Base-by-base conservation (phyloP, 495 filamentous ascomycete genomes). In the Neurospora sp. region DNA sequence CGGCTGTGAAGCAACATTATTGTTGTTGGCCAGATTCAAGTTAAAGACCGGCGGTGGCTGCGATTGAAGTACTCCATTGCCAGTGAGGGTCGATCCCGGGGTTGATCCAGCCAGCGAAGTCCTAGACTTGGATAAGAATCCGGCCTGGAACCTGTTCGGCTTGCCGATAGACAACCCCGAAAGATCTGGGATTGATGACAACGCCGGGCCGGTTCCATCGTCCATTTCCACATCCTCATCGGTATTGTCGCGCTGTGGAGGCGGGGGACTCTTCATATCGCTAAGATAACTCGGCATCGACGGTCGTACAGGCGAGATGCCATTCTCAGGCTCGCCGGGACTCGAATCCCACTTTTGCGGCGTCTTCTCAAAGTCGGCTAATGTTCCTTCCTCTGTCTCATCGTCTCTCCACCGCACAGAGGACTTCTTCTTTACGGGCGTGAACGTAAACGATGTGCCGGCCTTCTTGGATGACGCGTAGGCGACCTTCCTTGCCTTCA, bases 331-430 rank as follows among this genome's bases (percentile, higher is more conserved):
- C 16, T 85, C 83, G 40, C 73, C 81, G 16, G 84, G 81, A 0
- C 87, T 87, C 38, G 88, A 86, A 14, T 84, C 79, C 18, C 86
- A 81, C 77, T 89, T 91, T 76, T 92, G 85, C 37, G 94, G 95
- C 5, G 94, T 96, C 82, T 92, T 92, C 79, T 94, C 91, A 74
- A 94, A 97, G 77, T 97, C 95, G 71, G 93, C 92, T 39, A 98
- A 83, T 40, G 90, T 87, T 10, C 93, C 93, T 20, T 88, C 83
- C 77, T 98, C 91, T 38, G 89, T 88, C 70, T 92, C 92, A 76
- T 98, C 96, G 78, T 99, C 96, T 68, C 92, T 90, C 96, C 96
- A 99, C 71, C 94, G 87, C 16, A 99, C 96, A 44, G 87, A 88
- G 76, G 93, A 86, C 84, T 97, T 92, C 83, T 96, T 96, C 85